Percentiles rank a stretch among this genome's conserved stretches.
These are phyloP conservation scores for Cylindrodendrum hubeiense DNA, from an alignment of 2,329 filamentous ascomycete species.

Conservation along the genomic window DNA sequence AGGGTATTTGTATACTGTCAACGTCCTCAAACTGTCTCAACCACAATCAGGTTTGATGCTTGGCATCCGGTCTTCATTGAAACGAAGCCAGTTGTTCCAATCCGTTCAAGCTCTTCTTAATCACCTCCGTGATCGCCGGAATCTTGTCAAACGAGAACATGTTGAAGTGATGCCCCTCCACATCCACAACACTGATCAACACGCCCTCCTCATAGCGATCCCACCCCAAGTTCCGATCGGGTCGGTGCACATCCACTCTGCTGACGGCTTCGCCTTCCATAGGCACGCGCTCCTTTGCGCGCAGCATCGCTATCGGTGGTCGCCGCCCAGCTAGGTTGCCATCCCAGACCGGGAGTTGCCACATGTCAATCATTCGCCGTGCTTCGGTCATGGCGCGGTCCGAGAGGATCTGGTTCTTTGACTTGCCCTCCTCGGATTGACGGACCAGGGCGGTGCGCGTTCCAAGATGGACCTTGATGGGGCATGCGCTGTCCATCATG, in stretches of 20 bases:
- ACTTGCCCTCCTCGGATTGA: slow-evolving; percentile 45
- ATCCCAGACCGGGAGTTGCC: slow-evolving; percentile 56
- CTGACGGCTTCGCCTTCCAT: slow-evolving; percentile 42
- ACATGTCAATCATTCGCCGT: slow-evolving; percentile 53
- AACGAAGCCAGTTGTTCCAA: slow-evolving; percentile 30
- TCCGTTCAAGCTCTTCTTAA: slow-evolving; percentile 34
- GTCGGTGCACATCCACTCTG: slow-evolving; percentile 59
- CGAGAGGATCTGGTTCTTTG: slow-evolving; percentile 51
- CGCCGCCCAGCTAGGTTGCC: slow-evolving; percentile 39
- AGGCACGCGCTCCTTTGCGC: slow-evolving; percentile 57
- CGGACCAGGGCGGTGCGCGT: slow-evolving; percentile 27
- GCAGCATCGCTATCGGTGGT: slow-evolving; percentile 60
- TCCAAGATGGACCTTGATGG: slow-evolving; percentile 33
- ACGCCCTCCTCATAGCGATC: slow-evolving; percentile 58
- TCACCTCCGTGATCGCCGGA: slow-evolving; percentile 42
- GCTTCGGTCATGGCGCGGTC: slow-evolving; percentile 58
- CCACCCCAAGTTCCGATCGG: slow-evolving; percentile 62
- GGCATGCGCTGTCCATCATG: slow-evolving; percentile 65
- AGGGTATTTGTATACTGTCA: neutral
- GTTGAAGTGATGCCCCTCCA: slow-evolving; percentile 66
- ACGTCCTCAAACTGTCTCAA: neutral
- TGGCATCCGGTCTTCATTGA: neutral
- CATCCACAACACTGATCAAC: slow-evolving; percentile 59
- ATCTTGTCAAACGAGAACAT: slow-evolving; percentile 54
- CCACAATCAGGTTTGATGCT: neutral